These are phyloP conservation scores for Cercospora sojina DNA, from an alignment of 2,329 filamentous ascomycete species.

Conservation along the genomic window DNA sequence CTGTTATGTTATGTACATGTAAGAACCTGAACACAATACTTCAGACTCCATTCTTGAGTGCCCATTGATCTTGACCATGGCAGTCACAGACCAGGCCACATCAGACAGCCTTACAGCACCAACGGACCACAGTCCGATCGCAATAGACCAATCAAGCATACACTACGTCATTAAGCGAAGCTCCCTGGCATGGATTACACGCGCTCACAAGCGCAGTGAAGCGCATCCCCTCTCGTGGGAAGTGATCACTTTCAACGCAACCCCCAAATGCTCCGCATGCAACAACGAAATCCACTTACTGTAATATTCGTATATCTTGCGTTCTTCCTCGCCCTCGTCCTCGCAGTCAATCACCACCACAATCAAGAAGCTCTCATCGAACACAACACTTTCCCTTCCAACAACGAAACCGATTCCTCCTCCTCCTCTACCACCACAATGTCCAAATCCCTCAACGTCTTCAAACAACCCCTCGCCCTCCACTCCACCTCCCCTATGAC, in stretches of 20 bases:
- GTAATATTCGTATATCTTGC: background rate
- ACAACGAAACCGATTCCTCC: slow-evolving; percentile 18
- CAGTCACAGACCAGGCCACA: background rate
- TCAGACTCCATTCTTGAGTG: background rate
- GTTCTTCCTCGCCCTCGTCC: background rate
- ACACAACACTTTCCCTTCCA: slow-evolving; percentile 6
- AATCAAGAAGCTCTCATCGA: slow-evolving; percentile 9
- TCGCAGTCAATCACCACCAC: background rate
- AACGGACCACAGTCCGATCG: background rate
- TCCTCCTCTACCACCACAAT: slow-evolving; percentile 25
- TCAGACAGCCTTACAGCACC: background rate
- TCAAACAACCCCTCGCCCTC: slow-evolving; percentile 58
- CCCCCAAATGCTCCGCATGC: background rate
- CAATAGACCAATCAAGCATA: background rate
- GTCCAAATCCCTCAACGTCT: slow-evolving; percentile 47
- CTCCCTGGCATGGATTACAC: background rate
- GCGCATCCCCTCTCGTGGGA: background rate
- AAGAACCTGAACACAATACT: background rate
- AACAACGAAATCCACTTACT: background rate
- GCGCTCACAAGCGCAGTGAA: background rate
- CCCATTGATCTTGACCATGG: background rate
- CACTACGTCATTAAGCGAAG: background rate
- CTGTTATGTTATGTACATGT: background rate
- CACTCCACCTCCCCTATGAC: slow-evolving; percentile 60
- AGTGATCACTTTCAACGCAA: slow-evolving; percentile 1